Conservation (phyloP, 202 grass and related monocot species). For the Bolboschoenoplectus hybrid region DNA sequence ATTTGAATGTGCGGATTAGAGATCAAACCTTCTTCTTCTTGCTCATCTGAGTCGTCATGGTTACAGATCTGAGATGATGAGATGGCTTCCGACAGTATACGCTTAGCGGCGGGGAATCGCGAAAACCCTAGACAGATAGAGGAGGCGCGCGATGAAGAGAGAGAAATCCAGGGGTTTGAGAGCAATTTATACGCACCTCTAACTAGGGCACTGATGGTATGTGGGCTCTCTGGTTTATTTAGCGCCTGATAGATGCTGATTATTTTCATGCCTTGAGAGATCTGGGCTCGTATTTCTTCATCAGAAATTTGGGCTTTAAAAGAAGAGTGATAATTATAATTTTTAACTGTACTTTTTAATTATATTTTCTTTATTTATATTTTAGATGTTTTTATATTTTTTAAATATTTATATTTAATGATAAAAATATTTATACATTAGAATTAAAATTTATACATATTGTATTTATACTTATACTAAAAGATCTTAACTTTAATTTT, state of each 20-base stretch:
- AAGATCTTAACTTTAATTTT: too few species aligned
- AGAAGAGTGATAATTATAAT: too few species aligned
- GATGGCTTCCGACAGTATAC: constrained; percentile 12
- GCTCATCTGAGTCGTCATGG: constrained; percentile 95
- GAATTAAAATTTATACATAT: too few species aligned
- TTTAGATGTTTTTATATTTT: too few species aligned
- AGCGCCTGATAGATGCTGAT: not conserved
- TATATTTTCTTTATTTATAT: too few species aligned
- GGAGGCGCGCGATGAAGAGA: constrained; percentile 29
- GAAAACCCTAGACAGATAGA: constrained; percentile 36
- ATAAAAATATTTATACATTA: too few species aligned
- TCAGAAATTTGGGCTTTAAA: too few species aligned
- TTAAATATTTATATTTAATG: too few species aligned
- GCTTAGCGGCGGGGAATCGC: constrained; percentile 36
- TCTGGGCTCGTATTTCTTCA: too few species aligned
- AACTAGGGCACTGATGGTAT: constrained; percentile 17
- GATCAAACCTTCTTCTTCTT: constrained; percentile 89
- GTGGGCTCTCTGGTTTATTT: not conserved
- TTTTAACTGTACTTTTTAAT: too few species aligned
- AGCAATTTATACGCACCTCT: not conserved
- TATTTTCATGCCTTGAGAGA: too few species aligned
- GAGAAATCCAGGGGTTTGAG: not conserved
- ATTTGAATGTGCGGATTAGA: not conserved
- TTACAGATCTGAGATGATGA: constrained; percentile 33
- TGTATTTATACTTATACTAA: too few species aligned